Evolutionary conservation across 2,329 filamentous ascomycete genomes (phyloP).

Genomic region (Fusarium begoniae): DNA sequence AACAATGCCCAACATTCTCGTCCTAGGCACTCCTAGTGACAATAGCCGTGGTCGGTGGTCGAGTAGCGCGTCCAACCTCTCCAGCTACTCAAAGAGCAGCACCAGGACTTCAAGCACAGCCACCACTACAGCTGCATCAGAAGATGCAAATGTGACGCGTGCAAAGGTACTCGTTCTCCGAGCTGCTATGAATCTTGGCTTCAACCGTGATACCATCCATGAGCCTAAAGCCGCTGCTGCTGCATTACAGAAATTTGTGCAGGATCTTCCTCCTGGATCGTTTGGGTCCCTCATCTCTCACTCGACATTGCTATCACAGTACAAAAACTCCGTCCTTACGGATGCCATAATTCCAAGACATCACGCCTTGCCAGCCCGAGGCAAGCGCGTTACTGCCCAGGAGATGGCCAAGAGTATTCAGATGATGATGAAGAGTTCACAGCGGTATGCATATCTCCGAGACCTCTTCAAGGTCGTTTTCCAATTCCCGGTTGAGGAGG

Average conservation of each 20-base stretch:
- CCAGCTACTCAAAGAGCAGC: conserved; percentile 78
- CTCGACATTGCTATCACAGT: conserved; percentile 75
- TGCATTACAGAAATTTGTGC: conserved; percentile 78
- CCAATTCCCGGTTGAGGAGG: conserved; percentile 83
- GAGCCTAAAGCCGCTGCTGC: conserved; percentile 57
- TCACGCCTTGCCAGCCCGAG: conserved; percentile 58
- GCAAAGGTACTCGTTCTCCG: conserved; percentile 84
- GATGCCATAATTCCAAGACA: conserved; percentile 67
- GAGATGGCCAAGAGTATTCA: conserved; percentile 84
- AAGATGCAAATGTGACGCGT: conserved; percentile 80
- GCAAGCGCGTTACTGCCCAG: conserved; percentile 69
- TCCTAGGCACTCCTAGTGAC: conserved; percentile 76
- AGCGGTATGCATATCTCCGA: conserved; percentile 79
- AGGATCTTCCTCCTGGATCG: conserved; percentile 76
- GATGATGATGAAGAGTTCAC: conserved; percentile 74
- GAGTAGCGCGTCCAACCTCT: conserved; percentile 80
- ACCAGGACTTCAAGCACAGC: conserved; percentile 75
- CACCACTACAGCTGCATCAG: conserved; percentile 72
- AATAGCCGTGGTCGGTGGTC: conserved; percentile 77
- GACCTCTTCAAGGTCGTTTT: conserved; percentile 88
- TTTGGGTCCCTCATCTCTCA: conserved; percentile 81
- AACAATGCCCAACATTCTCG: conserved; percentile 85
- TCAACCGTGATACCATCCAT: conserved; percentile 66
- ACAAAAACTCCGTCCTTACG: conserved; percentile 79
- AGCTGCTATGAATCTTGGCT: conserved; percentile 87